Percentiles rank a stretch among this genome's conserved stretches.
phyloP scores from a whole-genome alignment of 73 alveolate species.

The Loxodes magnus region DNA sequence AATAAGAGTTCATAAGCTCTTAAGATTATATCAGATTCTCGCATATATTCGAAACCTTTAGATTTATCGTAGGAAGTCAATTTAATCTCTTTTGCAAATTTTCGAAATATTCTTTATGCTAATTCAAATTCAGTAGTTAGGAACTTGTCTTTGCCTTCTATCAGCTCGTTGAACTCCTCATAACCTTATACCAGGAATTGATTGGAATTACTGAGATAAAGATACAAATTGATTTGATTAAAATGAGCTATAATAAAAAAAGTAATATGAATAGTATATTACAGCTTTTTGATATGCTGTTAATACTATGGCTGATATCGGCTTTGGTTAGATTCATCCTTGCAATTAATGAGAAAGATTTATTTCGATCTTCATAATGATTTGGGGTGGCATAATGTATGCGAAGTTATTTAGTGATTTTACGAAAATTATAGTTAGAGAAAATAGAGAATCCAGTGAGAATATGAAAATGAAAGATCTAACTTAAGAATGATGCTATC shows the following conservation, averaged over 20 bases:
- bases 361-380: constrained; percentile 27
- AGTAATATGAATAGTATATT: constrained; percentile 20
- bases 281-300: constrained; percentile 35
- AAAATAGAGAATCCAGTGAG: constrained; percentile 23
- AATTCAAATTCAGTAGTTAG: too few relatives aligned
- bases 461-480: constrained; percentile 19
- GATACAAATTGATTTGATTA: constrained; percentile 10
- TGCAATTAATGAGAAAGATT: constrained; percentile 19
- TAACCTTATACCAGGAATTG: too few relatives aligned
- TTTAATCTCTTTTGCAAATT: too few relatives aligned
- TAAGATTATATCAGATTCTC: too few relatives aligned
- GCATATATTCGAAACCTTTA: too few relatives aligned
- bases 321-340: constrained; percentile 32
- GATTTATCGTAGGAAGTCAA: too few relatives aligned
- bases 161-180: too few relatives aligned
- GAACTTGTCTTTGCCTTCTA: too few relatives aligned
- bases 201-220: too few relatives aligned
- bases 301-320: constrained; percentile 38
- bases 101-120: too few relatives aligned
- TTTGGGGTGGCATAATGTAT: constrained; percentile 31
- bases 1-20: too few relatives aligned
- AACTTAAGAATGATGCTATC: constrained; percentile 25
- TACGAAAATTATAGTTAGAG: constrained; percentile 15
- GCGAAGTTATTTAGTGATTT: constrained; percentile 39
- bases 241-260: too few relatives aligned